Evolutionary conservation across 2,329 filamentous ascomycete genomes (phyloP).

Genomic region (Nemania abortiva): DNA sequence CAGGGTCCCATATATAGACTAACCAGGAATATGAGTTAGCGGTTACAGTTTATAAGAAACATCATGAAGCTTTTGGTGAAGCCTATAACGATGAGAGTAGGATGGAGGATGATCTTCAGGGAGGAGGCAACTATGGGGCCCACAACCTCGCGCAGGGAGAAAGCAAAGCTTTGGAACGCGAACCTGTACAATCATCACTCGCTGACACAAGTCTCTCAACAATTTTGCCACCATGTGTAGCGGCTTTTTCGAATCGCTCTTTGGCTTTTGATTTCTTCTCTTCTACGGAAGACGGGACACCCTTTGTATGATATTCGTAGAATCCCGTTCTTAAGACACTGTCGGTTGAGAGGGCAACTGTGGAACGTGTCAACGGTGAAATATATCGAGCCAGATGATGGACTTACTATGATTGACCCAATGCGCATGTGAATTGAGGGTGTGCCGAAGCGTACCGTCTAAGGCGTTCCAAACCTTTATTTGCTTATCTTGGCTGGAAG

Average conservation of each 20-base stretch:
- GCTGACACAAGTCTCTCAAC: conserved; percentile 90
- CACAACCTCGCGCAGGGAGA: background rate
- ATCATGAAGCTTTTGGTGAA: background rate
- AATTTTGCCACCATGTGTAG: conserved; percentile 78
- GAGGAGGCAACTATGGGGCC: background rate
- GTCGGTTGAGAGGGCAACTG: conserved; percentile 87
- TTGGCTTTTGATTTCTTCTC: conserved; percentile 81
- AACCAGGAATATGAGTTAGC: conserved; percentile 10
- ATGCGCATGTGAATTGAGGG: conserved; percentile 84
- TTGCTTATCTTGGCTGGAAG: conserved; percentile 82
- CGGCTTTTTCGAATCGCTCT: conserved; percentile 86
- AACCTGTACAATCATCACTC: conserved; percentile 74
- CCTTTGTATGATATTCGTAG: conserved; percentile 79
- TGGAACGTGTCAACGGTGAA: conserved; percentile 3
- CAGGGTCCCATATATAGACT: conserved; percentile 94
- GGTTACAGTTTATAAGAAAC: background rate
- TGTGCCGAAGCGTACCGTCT: conserved; percentile 83
- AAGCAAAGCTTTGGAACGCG: background rate
- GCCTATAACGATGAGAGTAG: background rate
- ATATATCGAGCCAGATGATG: background rate
- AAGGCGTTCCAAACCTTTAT: conserved; percentile 84
- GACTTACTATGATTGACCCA: conserved; percentile 83
- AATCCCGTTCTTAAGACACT: conserved; percentile 88
- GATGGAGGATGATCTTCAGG: background rate
- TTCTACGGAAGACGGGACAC: conserved; percentile 74